phyloP scores from a whole-genome alignment of 2,329 filamentous ascomycete genomes.

The Alternaria dauci region DNA sequence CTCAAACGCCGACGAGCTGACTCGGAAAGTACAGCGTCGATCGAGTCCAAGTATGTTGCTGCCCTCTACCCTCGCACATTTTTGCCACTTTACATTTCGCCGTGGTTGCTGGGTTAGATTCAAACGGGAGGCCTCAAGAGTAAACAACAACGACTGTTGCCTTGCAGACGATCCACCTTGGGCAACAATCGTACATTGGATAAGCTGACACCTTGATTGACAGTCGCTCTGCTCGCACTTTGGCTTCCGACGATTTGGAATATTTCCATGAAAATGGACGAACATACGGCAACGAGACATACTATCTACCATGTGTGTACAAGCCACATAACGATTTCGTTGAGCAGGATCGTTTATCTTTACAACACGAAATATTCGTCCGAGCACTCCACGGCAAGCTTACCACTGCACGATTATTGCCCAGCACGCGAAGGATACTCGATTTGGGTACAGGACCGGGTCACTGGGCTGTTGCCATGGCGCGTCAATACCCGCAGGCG shows the following conservation, averaged over 20 bases:
- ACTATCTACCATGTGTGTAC: slow-evolving; percentile 67
- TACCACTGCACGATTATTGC: slow-evolving; percentile 45
- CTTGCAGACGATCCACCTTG: neutral
- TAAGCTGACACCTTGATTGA: slow-evolving; percentile 10
- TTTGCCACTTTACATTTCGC: neutral
- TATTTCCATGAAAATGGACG: slow-evolving; percentile 68
- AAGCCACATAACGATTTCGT: slow-evolving; percentile 58
- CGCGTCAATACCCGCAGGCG: slow-evolving; percentile 53
- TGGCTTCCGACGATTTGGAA: slow-evolving; percentile 60
- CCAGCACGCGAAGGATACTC: slow-evolving; percentile 41
- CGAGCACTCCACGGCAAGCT: slow-evolving; percentile 47
- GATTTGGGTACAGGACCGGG: slow-evolving; percentile 60
- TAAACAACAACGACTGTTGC: neutral
- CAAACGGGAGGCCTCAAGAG: neutral
- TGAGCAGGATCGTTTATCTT: slow-evolving; percentile 69
- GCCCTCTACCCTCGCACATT: slow-evolving; percentile 7
- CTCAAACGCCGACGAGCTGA: slow-evolving; percentile 45
- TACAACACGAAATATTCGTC: slow-evolving; percentile 70
- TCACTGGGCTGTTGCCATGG: slow-evolving; percentile 60
- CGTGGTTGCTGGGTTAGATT: neutral
- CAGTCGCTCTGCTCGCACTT: slow-evolving; percentile 49
- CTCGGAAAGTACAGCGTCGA: slow-evolving; percentile 45
- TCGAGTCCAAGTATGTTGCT: slow-evolving; percentile 46
- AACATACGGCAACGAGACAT: slow-evolving; percentile 67
- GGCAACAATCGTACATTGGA: neutral